Conservation (phyloP, 352 stramenopile genomes). For the Sclerospora graminicola region DNA sequence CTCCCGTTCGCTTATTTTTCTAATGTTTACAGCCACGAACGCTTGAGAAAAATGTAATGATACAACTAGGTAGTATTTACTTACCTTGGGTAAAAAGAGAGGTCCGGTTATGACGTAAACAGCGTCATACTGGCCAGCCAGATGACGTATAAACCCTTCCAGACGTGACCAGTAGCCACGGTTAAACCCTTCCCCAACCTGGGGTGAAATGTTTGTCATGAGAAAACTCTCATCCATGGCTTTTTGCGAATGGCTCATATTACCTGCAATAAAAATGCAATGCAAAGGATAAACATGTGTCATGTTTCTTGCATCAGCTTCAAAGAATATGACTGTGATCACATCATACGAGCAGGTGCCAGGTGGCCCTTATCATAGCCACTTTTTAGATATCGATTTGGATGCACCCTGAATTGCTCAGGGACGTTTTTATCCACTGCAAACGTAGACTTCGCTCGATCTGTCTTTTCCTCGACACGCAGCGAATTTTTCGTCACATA, state of each 20-base stretch:
- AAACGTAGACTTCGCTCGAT: conserved; percentile 85
- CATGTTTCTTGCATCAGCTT: background rate
- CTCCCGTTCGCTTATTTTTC: conserved; percentile 58
- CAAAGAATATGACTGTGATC: background rate
- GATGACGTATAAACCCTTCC: conserved; percentile 78
- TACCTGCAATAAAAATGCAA: conserved; percentile 28
- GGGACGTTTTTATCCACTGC: conserved; percentile 60
- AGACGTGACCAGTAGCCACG: conserved; percentile 81
- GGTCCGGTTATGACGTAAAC: conserved; percentile 90
- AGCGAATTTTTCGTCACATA: conserved; percentile 66
- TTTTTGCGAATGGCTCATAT: conserved; percentile 78
- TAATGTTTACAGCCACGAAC: conserved; percentile 4
- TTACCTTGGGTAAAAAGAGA: conserved; percentile 85
- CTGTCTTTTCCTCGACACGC: conserved; percentile 48
- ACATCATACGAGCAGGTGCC: conserved; percentile 65
- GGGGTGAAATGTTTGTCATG: conserved; percentile 93
- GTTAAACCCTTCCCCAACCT: conserved; percentile 85
- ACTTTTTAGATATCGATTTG: conserved; percentile 82
- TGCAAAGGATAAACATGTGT: background rate
- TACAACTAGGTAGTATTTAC: background rate
- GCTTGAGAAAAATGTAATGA: background rate
- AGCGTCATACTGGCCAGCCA: conserved; percentile 64
- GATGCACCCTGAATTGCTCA: conserved; percentile 75
- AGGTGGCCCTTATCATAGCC: conserved; percentile 94
- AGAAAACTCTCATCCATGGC: conserved; percentile 90